A percentile compares a stretch with the other conserved stretches of the same genome.
Evolutionary conservation across 768 basidiomycete genomes (phyloP).

Genomic region (Phaeotremella skinneri): DNA sequence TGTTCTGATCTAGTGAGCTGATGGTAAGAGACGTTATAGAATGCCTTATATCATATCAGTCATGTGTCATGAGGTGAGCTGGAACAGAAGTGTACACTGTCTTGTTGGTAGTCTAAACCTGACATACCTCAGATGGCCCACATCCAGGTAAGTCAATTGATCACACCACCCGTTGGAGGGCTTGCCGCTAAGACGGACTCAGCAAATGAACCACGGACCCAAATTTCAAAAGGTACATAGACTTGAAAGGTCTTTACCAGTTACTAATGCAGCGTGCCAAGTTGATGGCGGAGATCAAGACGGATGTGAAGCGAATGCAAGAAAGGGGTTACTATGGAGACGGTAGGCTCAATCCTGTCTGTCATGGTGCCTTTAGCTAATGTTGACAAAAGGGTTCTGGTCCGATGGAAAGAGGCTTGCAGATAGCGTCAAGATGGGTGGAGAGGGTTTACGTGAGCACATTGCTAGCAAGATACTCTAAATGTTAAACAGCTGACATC

Average conservation of each 20-base stretch:
- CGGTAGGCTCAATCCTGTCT: conserved; percentile 25
- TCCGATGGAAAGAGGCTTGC: conserved; percentile 44
- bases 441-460: conserved; percentile 34
- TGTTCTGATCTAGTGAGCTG: conserved; percentile 5
- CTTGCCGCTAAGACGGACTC: neutral
- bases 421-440: conserved; percentile 41
- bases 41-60: conserved; percentile 45
- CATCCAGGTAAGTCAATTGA: conserved; percentile 25
- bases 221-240: conserved; percentile 41
- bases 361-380: neutral
- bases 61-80: conserved; percentile 50
- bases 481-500: conserved; percentile 1
- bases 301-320: conserved; percentile 41
- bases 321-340: conserved; percentile 48
- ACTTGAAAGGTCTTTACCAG: too few relatives aligned
- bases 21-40: conserved; percentile 8
- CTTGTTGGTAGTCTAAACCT: neutral
- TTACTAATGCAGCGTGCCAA: conserved; percentile 9
- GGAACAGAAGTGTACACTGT: conserved; percentile 5
- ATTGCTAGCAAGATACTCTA: neutral
- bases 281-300: conserved; percentile 46
- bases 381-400: conserved; percentile 39
- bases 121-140: conserved; percentile 35
- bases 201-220: conserved; percentile 51
- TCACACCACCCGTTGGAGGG: neutral